Evolutionary conservation across 75 land plant species (phyloP).

Genomic region (Pinus taeda): DNA sequence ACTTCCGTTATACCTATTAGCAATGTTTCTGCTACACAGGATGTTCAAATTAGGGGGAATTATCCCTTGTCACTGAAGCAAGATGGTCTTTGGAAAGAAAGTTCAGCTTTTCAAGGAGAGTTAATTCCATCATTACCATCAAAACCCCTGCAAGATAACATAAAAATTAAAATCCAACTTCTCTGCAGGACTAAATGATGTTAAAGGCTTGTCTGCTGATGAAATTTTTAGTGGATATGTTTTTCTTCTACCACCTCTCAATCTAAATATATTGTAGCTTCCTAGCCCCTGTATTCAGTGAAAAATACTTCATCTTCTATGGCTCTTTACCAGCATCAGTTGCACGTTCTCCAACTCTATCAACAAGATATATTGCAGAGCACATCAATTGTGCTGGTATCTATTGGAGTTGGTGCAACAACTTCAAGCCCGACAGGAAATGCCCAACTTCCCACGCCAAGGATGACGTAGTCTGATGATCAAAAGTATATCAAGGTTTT

Average conservation of each 20-base stretch:
- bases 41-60: conserved; percentile 12
- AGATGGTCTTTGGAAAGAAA: neutral
- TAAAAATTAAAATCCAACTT: conserved; percentile 5
- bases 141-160: conserved; percentile 3
- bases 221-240: conserved; percentile 60
- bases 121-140: neutral
- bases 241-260: conserved; percentile 32
- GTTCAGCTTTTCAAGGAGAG: neutral
- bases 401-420: no score
- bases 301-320: conserved; percentile 18
- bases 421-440: no score
- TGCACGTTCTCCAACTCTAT: conserved; percentile 12
- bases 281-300: conserved; percentile 8
- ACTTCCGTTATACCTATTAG: conserved; percentile 1
- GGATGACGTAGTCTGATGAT: conserved; percentile 56
- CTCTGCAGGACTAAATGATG: conserved; percentile 17
- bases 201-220: conserved; percentile 13
- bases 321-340: conserved; percentile 13
- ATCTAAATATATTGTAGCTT: conserved; percentile 12
- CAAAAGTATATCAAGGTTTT: conserved; percentile 79
- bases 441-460: conserved; percentile 93
- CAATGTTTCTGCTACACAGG: conserved; percentile 17
- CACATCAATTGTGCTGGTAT: no score
- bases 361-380: no score
- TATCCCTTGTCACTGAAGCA: conserved; percentile 10